phyloP scores from a whole-genome alignment of 2,329 filamentous ascomycete genomes.

The Diaporthe caulivora region DNA sequence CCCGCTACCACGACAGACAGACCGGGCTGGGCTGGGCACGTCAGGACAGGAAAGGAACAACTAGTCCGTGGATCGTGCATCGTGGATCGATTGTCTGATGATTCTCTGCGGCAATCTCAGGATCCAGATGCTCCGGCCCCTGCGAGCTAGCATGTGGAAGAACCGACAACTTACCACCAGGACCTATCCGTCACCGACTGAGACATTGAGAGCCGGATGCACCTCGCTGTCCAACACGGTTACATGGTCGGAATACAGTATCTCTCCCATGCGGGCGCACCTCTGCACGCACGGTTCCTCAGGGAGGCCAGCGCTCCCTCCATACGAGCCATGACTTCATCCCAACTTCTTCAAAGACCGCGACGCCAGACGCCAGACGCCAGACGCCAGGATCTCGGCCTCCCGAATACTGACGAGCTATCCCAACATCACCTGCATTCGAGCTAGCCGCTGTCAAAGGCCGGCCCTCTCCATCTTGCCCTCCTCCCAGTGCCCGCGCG shows the following conservation, averaged over 20 bases:
- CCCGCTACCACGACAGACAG: background rate
- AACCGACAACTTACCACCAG: slow-evolving; percentile 6
- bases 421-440: background rate
- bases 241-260: slow-evolving; percentile 11
- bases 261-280: slow-evolving; percentile 4
- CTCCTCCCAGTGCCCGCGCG: background rate
- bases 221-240: slow-evolving; percentile 9
- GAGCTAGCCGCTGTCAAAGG: slow-evolving; percentile 19
- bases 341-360: slow-evolving; percentile 16
- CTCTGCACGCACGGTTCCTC: slow-evolving; percentile 25
- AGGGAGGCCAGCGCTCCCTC: background rate
- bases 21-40: background rate
- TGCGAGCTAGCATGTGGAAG: slow-evolving; percentile 11
- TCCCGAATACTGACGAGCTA: slow-evolving; percentile 17
- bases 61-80: slow-evolving; percentile 1
- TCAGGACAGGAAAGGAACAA: background rate
- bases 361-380: slow-evolving; percentile 19
- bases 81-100: slow-evolving; percentile 6
- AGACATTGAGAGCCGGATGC: slow-evolving; percentile 7
- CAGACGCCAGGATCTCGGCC: slow-evolving; percentile 30
- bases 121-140: background rate
- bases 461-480: background rate
- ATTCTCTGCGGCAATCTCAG: slow-evolving; percentile 8
- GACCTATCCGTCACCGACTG: slow-evolving; percentile 5
- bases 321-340: slow-evolving; percentile 28